A percentile compares a stretch with the other conserved stretches of the same genome.
Evolutionary conservation across 495 filamentous ascomycete species (phyloP).

Genomic region (Copromyces sp.): DNA sequence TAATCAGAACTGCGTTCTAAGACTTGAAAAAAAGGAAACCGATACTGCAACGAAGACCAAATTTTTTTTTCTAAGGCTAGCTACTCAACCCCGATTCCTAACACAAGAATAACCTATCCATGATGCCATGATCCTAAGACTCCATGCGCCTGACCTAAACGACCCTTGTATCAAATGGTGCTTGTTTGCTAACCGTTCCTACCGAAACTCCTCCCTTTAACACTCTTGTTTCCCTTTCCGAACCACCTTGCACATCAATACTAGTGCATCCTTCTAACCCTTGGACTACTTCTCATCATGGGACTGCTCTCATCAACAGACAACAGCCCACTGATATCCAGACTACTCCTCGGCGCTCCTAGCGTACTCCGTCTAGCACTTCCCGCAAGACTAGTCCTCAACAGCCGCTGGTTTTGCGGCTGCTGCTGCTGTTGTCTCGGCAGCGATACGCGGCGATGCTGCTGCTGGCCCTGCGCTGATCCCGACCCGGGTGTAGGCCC

Average conservation of each 20-base stretch:
- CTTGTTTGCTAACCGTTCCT: background rate
- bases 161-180: background rate
- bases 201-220: background rate
- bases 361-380: slow-evolving; percentile 13
- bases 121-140: background rate
- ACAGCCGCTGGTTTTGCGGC: background rate
- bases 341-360: slow-evolving; percentile 27
- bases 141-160: background rate
- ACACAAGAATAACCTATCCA: background rate
- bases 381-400: slow-evolving; percentile 22
- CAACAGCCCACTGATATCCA: slow-evolving; percentile 41
- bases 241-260: background rate
- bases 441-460: slow-evolving; percentile 1
- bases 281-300: slow-evolving; percentile 36
- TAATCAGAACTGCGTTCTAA: background rate
- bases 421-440: slow-evolving; percentile 6
- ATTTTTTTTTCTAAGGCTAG: background rate
- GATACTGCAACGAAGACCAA: background rate
- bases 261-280: slow-evolving; percentile 16
- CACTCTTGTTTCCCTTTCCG: background rate
- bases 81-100: background rate
- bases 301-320: slow-evolving; percentile 38
- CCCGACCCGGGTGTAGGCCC: background rate
- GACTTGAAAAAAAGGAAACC: background rate
- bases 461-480: slow-evolving; percentile 5